Conservation (phyloP, 805 yeast genomes). For the Ogataea kodamae region DNA sequence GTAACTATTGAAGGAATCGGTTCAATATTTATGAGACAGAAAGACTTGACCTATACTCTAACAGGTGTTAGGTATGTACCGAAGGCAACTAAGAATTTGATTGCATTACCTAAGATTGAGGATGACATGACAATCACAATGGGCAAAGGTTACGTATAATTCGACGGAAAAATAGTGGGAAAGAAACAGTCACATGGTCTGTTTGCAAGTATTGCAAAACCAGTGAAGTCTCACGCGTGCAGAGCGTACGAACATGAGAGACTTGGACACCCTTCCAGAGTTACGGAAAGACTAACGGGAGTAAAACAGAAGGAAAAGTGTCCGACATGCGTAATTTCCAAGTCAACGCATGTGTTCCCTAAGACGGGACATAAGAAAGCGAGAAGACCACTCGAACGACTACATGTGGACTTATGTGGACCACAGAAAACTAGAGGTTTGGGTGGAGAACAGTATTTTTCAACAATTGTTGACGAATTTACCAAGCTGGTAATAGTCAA, state of each 20-base stretch:
- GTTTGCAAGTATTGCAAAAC: too few relatives aligned
- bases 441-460: not conserved
- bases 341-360: not conserved
- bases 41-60: not conserved
- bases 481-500: not conserved
- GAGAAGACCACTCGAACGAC: not conserved
- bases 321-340: too few relatives aligned
- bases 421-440: not conserved
- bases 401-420: not conserved
- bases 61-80: constrained; percentile 1
- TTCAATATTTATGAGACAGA: not conserved
- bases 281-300: too few relatives aligned
- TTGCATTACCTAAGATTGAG: constrained; percentile 1
- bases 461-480: not conserved
- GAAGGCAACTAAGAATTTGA: not conserved
- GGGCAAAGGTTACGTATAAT: not conserved
- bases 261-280: constrained; percentile 1
- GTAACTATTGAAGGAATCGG: constrained; percentile 1
- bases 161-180: too few relatives aligned
- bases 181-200: too few relatives aligned
- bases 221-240: not conserved
- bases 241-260: not conserved
- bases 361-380: not conserved
- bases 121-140: not conserved
- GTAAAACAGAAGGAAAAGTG: constrained; percentile 1